These are phyloP conservation scores for Xylariaceae sp. DNA, from an alignment of 2,329 filamentous ascomycete genomes.

Conservation along the genomic window DNA sequence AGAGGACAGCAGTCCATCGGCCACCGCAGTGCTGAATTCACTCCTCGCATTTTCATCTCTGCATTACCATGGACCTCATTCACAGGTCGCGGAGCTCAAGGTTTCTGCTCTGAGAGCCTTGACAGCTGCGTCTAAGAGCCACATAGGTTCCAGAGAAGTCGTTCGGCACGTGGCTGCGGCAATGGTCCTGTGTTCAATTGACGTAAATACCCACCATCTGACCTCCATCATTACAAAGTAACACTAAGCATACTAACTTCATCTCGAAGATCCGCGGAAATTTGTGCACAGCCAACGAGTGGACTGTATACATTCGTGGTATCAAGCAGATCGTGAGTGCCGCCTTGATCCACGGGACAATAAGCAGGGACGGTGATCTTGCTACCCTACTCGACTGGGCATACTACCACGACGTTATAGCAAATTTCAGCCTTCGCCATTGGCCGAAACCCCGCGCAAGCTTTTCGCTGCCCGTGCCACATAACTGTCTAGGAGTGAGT, in stretches of 20 bases:
- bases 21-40: constrained; percentile 27
- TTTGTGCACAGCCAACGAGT: constrained; percentile 27
- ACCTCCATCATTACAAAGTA: no score
- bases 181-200: constrained; percentile 36
- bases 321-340: constrained; percentile 30
- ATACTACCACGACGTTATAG: not conserved
- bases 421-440: not conserved
- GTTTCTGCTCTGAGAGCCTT: constrained; percentile 23
- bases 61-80: constrained; percentile 26
- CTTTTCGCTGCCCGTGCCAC: no score
- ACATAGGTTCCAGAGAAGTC: constrained; percentile 18
- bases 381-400: not conserved
- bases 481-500: no score
- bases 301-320: constrained; percentile 20
- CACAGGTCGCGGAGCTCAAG: constrained; percentile 32
- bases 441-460: no score
- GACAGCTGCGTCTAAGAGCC: not conserved
- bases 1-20: constrained; percentile 7
- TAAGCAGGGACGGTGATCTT: not conserved
- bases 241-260: no score
- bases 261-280: no score
- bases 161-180: constrained; percentile 35
- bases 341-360: no score
- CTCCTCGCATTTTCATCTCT: constrained; percentile 33
- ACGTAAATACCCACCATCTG: constrained; percentile 27